phyloP scores from a whole-genome alignment of 805 yeast species.

The Candida tammaniensis region DNA sequence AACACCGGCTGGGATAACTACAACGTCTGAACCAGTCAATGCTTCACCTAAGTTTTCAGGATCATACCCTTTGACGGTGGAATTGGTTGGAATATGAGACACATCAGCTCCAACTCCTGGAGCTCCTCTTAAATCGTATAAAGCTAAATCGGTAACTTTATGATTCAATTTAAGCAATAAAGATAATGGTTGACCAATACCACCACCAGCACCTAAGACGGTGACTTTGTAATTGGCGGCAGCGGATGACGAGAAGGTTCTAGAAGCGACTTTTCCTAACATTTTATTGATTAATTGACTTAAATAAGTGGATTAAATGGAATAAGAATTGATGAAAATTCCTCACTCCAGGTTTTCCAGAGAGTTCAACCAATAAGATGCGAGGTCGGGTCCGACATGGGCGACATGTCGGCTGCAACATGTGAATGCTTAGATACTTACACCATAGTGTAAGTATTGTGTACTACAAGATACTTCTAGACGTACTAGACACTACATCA shows the following conservation, averaged over 20 bases:
- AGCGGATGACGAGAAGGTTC: slow-evolving; percentile 67
- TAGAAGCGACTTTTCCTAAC: slow-evolving; percentile 56
- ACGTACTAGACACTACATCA: no score
- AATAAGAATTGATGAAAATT: slow-evolving; percentile 1
- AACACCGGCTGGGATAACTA: slow-evolving; percentile 95
- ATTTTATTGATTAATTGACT: slow-evolving; percentile 24
- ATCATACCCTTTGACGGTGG: slow-evolving; percentile 81
- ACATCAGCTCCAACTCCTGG: slow-evolving; percentile 97
- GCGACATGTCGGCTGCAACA: neutral
- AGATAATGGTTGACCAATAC: slow-evolving; percentile 73
- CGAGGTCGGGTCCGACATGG: neutral
- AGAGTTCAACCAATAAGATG: slow-evolving; percentile 1
- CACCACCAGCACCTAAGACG: slow-evolving; percentile 86
- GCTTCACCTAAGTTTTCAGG: slow-evolving; percentile 77
- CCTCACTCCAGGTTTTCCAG: slow-evolving; percentile 2
- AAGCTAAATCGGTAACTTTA: slow-evolving; percentile 79
- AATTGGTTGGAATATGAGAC: slow-evolving; percentile 90
- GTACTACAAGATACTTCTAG: no score
- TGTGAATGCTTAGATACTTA: no score
- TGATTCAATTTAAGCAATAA: slow-evolving; percentile 78
- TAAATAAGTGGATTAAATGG: no score
- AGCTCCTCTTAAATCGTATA: slow-evolving; percentile 88
- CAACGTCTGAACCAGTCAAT: slow-evolving; percentile 75
- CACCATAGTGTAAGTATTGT: no score
- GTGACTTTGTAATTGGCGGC: slow-evolving; percentile 67